Evolutionary conservation across 345 rosid species (phyloP), one percentile per base, ranked within the genome.

Genomic region (Aegle marmelos): DNA sequence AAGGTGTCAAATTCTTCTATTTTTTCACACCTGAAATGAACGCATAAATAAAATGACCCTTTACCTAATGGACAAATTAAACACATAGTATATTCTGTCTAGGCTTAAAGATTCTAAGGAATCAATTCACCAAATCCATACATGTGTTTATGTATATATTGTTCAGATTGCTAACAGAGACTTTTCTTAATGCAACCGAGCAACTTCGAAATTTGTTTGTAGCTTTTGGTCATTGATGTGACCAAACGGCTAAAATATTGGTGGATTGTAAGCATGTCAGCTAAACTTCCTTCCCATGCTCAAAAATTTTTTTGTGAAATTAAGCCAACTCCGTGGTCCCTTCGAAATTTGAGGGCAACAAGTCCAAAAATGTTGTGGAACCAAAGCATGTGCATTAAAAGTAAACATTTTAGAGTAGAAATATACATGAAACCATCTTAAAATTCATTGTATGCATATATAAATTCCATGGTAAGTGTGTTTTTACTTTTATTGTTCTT

Each of bases 1-100:
- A 10, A 24, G 7, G 30, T 10, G 61, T 11, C 27, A 17, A 24
- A 19, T 28, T n/a, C 24, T 11, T 30, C 9, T 6, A 0, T 7
- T 19, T 56, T 22, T 22, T 7, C 2, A 22, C 25, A 21, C 60
- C 60, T 57, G 22, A 57, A 57, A 22, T 22, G 22, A 2, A 22
- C 22, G 60, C 24, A 19, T 22, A 9, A 39, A 1, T 31, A 3
- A 11, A 50, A 22, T 56, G 60, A 56, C 11, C 62, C 9, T 30
- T 17, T 3, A n/a, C 19, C 41, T 25, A 73, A 27, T 67, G 21
- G 57, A 34, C 22, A 58, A 57, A 58, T 27, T 28, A 73, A 62
- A 70, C 25, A 34, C 8, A 72, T 2, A 64, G 83, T 41, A 78
- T 70, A 78, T 78, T 78, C 70, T 30, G 1, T 61, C 14, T 0